Evolutionary conservation across 2,329 filamentous ascomycete species (phyloP), one percentile per base, ranked within the genome.

Genomic region (Trichoderma breve): DNA sequence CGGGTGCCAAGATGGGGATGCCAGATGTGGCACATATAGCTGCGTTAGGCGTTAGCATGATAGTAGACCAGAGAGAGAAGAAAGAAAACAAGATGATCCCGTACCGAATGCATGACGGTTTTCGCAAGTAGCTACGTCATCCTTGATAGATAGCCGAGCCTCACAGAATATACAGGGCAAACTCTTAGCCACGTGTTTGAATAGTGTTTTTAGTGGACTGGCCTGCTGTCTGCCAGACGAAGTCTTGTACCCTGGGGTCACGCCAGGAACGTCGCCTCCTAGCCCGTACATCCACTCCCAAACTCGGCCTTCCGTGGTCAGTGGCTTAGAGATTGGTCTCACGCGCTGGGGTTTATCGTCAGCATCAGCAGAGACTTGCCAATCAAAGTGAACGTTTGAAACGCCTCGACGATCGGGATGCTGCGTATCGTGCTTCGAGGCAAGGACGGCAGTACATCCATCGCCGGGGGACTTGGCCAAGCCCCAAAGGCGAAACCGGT

Each of bases 231-330:
- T 65, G 30, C 72, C 0, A 32, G 66, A 72, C 4, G 58, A 30
- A 2, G 67, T 74, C 39, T 64, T 73, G 55, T 77, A 75, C 28
- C 76, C 72, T 7, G 80, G 79, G 26, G 80, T 79, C 32, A 84
- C 80, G 4, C 84, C 86, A 0, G 83, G 80, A 3, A 88, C 84
- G 2, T 82, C 80, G 0, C 82, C 80, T 0, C 85, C 86, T n/a
- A 80, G 80, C 21, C 86, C 87, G 75, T 90, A 89, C 84, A 89
- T 87, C 83, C 86, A 88, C 73, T 89, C 85, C 84, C 87, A 89
- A 58, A 86, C 81, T 47, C 81, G 80, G 0, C 84, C 88, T 77
- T 90, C 88, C 2, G 87, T 88, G n/a, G 86, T 86, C 24, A 87
- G 78, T 2, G 74, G 76, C 66, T 72, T 75, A 30, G 70, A 69